These are phyloP conservation scores for Yarrowia sp. DNA, from an alignment of 805 yeast genomes.

Conservation along the genomic window DNA sequence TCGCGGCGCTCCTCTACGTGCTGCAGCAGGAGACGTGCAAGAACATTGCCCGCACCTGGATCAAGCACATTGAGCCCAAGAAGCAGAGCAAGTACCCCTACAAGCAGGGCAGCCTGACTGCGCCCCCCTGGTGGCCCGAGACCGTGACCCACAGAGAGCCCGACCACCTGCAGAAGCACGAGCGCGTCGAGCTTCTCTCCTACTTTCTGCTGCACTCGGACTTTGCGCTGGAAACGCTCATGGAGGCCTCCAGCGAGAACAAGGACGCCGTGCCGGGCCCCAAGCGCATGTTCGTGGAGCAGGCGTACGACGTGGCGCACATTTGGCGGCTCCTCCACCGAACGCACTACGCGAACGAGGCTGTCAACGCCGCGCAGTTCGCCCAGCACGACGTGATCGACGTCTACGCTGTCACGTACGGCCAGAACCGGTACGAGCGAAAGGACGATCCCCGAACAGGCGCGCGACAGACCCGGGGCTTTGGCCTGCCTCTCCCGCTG, in stretches of 20 bases:
- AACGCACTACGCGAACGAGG: not conserved
- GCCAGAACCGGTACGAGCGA: conserved; percentile 7
- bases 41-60: conserved; percentile 64
- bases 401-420: not conserved
- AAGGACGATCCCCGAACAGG: not conserved
- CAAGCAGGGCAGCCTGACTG: conserved; percentile 48
- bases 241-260: conserved; percentile 1
- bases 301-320: not conserved
- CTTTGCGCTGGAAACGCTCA: not conserved
- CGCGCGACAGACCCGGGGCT: not conserved
- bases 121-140: conserved; percentile 73
- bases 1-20: not conserved
- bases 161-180: conserved; percentile 63
- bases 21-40: conserved; percentile 56
- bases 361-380: not conserved
- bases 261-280: not conserved
- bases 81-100: conserved; percentile 67
- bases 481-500: not conserved
- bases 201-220: conserved; percentile 26
- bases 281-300: conserved; percentile 9
- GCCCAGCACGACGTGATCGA: not conserved
- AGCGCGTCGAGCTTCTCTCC: conserved; percentile 50
- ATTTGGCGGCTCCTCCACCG: not conserved
- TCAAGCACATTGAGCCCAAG: conserved; percentile 59
- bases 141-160: conserved; percentile 64